Evolutionary conservation across 2,329 filamentous ascomycete species (phyloP).

Genomic region (Acarospora socialis): DNA sequence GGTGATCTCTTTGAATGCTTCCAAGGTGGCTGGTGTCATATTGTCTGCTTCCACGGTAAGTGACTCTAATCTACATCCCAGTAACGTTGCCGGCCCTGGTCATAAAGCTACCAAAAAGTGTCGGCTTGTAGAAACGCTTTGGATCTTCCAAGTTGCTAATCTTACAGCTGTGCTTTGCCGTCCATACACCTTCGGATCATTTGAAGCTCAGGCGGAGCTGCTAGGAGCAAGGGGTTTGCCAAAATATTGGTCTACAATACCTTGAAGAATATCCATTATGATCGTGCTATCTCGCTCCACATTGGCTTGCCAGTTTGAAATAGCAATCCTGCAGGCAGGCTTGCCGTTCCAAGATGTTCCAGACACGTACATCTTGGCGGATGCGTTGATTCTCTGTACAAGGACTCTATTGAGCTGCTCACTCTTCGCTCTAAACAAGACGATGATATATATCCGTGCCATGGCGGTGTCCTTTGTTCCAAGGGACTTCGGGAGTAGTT

Average conservation of each 20-base stretch:
- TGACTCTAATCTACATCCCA: too few relatives aligned
- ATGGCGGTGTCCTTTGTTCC: conserved; percentile 28
- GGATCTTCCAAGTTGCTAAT: too few relatives aligned
- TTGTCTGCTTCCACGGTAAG: too few relatives aligned
- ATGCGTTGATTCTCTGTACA: conserved; percentile 58
- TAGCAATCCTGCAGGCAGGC: conserved; percentile 66
- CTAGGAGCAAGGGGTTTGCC: too few relatives aligned
- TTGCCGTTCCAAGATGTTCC: conserved; percentile 63
- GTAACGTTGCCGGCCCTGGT: too few relatives aligned
- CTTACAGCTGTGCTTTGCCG: too few relatives aligned
- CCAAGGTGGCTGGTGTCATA: too few relatives aligned
- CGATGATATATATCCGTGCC: conserved; percentile 50
- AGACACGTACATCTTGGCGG: conserved; percentile 65
- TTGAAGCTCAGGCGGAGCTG: too few relatives aligned
- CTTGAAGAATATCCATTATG: conserved; percentile 48
- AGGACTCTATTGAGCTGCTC: conserved; percentile 48
- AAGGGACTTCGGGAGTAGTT: conserved; percentile 42
- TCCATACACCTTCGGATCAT: too few relatives aligned
- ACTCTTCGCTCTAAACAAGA: conserved; percentile 63
- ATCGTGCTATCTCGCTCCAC: conserved; percentile 50
- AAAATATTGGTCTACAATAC: conserved; percentile 29
- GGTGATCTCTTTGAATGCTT: too few relatives aligned
- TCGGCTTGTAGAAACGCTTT: too few relatives aligned
- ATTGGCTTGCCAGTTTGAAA: conserved; percentile 72
- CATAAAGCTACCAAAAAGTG: too few relatives aligned